Percentiles rank a stretch among this genome's conserved stretches.
These are phyloP conservation scores for Vitis hybrid DNA, from an alignment of 177 flowering plant genomes.

Conservation along the genomic window DNA sequence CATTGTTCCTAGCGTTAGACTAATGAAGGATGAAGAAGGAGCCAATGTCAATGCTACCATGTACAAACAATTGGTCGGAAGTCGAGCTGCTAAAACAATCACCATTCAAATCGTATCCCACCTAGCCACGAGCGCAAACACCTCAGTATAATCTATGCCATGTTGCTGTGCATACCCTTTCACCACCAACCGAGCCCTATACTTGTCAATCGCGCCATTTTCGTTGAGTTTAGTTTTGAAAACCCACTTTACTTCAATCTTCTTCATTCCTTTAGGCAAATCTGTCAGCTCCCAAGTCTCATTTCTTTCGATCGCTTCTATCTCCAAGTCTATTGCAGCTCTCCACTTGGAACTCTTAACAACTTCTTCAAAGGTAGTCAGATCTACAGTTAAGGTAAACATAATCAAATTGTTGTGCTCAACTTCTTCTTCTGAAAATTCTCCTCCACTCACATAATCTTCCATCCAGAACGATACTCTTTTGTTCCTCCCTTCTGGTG, in stretches of 20 bases:
- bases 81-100: not conserved
- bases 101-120: not conserved
- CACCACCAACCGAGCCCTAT: too few relatives aligned
- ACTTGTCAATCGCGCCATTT: not conserved
- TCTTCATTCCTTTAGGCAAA: not conserved
- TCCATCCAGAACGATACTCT: too few relatives aligned
- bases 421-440: too few relatives aligned
- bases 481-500: too few relatives aligned
- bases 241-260: constrained; percentile 6
- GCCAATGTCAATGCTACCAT: constrained; percentile 2
- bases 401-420: too few relatives aligned
- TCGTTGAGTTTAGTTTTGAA: not conserved
- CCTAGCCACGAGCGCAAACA: not conserved
- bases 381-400: rapidly evolving
- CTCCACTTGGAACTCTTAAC: too few relatives aligned
- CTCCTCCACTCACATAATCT: too few relatives aligned
- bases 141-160: not conserved
- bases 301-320: not conserved
- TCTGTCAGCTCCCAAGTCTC: not conserved
- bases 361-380: too few relatives aligned
- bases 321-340: not conserved
- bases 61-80: constrained; percentile 14
- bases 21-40: not conserved
- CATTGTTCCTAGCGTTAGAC: constrained; percentile 1
- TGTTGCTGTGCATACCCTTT: too few relatives aligned